A percentile compares a stretch with the other conserved stretches of the same genome.
These are phyloP conservation scores for Globisporangium viniferum DNA, from an alignment of 352 stramenopile species.

Conservation along the genomic window DNA sequence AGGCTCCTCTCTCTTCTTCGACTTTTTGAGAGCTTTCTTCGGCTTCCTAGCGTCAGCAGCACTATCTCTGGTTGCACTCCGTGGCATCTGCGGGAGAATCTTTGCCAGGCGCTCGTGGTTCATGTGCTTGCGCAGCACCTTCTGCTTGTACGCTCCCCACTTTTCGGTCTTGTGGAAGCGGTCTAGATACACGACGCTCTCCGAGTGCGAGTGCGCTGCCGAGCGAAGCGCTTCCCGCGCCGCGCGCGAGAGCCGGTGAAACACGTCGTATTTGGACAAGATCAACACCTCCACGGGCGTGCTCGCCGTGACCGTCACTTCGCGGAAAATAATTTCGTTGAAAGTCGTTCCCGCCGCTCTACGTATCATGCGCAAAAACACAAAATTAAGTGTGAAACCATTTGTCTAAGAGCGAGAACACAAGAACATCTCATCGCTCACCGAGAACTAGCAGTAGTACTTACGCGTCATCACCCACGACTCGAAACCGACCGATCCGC, in stretches of 20 bases:
- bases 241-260: slow-evolving; percentile 56
- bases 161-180: slow-evolving; percentile 68
- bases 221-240: slow-evolving; percentile 53
- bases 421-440: not conserved
- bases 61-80: too few relatives aligned
- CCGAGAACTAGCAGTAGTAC: slow-evolving; percentile 10
- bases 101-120: slow-evolving; percentile 51
- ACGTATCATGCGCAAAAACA: slow-evolving; percentile 3
- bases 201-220: slow-evolving; percentile 35
- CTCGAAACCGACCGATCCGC: slow-evolving; percentile 51
- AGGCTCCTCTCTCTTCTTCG: not conserved
- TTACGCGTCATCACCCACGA: slow-evolving; percentile 73
- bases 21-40: not conserved
- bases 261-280: slow-evolving; percentile 79
- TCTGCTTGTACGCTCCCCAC: slow-evolving; percentile 57
- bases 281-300: slow-evolving; percentile 68
- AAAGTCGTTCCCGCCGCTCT: slow-evolving; percentile 63
- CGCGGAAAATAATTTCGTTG: slow-evolving; percentile 59
- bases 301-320: slow-evolving; percentile 58
- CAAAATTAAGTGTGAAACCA: not conserved
- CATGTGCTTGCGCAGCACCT: slow-evolving; percentile 39
- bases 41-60: not conserved
- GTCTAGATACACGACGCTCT: slow-evolving; percentile 65
- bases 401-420: not conserved
- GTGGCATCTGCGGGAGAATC: slow-evolving; percentile 24